Evolutionary conservation across 2,329 filamentous ascomycete genomes (phyloP), one percentile per base, ranked within the genome.

Genomic region (Paracamarosporium sp.): DNA sequence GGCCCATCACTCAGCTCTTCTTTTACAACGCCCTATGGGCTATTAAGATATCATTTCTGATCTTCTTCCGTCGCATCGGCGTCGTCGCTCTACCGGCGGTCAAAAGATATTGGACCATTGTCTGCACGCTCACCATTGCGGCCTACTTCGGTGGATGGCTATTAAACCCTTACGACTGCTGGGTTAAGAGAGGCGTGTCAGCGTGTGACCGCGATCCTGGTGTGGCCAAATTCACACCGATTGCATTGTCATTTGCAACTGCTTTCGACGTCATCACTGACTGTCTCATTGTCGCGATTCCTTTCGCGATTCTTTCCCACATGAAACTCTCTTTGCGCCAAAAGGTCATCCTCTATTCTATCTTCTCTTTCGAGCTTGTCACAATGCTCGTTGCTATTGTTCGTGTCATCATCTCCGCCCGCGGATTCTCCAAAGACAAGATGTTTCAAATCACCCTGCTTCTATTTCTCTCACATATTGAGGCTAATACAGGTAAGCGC

Each of bases 21-120:
- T 57, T 54, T 36, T 57, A 57, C 45, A 57, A 46, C 8, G 13
- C n/a, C 8, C 45, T 57, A 6, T 57, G 50, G 50, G 43, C 50
- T n/a, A 44, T 57, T 28, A 57, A 57, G 22, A 36, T 57, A 22
- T 57, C 55, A 1, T 57, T 57, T 13, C 41, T 57, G 27, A 50
- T 57, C 35, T 54, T 57, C 22, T 57, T 57, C 30, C 28, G 45
- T n/a, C 43, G 55, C 17, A 53, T 57, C 7, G 50, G 50, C 17
- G 38, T 52, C 28, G 22, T 36, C 28, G 38, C 50, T 5, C 15
- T 53, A 22, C 20, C 35, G 13, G 11, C 24, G 5, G 28, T 57
- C 6, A 57, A 44, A 22, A 38, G 28, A 30, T 57, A 53, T 24
- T 57, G 50, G 50, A 50, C 22, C 4, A 25, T 36, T 12, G 55